Conservation (phyloP, 805 yeast genomes). For the Pichia gijzeniarum region DNA sequence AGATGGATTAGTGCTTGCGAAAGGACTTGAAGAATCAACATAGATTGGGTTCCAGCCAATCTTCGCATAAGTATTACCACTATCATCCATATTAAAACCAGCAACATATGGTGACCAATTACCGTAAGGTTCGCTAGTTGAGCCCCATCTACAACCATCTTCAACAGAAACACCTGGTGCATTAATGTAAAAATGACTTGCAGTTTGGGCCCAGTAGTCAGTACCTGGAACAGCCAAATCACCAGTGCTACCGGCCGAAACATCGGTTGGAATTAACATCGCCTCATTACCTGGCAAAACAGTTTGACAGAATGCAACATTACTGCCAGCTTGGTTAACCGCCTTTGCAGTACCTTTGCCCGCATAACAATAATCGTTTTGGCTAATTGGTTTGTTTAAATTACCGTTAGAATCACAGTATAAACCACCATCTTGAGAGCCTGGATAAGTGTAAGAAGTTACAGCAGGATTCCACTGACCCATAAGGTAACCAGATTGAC, state of each 20-base stretch:
- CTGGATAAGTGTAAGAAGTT: slow-evolving; percentile 69
- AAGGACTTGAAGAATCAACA: slow-evolving; percentile 51
- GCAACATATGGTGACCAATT: slow-evolving; percentile 95
- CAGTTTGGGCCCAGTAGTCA: slow-evolving; percentile 78
- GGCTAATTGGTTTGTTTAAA: slow-evolving; percentile 52
- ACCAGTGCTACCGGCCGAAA: slow-evolving; percentile 41
- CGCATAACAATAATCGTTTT: slow-evolving; percentile 59
- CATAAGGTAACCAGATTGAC: slow-evolving; percentile 81
- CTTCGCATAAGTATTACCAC: slow-evolving; percentile 69
- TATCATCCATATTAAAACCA: slow-evolving; percentile 75
- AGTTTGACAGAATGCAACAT: slow-evolving; percentile 86
- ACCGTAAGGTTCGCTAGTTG: slow-evolving; percentile 59
- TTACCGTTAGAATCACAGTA: slow-evolving; percentile 69
- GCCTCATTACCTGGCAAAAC: slow-evolving; percentile 93
- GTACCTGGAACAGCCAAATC: slow-evolving; percentile 80
- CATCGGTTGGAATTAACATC: slow-evolving; percentile 81
- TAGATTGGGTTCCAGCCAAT: slow-evolving; percentile 90
- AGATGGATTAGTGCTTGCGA: slow-evolving; percentile 47
- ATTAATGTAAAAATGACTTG: slow-evolving; percentile 81
- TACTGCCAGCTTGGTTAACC: slow-evolving; percentile 45
- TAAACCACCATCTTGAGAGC: slow-evolving; percentile 77
- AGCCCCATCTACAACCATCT: slow-evolving; percentile 86
- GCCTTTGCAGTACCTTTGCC: slow-evolving; percentile 68
- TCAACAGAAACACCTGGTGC: slow-evolving; percentile 72
- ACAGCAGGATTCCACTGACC: slow-evolving; percentile 82